Evolutionary conservation across 176 grass and related monocot genomes (phyloP).

Genomic region (Otatea glauca): DNA sequence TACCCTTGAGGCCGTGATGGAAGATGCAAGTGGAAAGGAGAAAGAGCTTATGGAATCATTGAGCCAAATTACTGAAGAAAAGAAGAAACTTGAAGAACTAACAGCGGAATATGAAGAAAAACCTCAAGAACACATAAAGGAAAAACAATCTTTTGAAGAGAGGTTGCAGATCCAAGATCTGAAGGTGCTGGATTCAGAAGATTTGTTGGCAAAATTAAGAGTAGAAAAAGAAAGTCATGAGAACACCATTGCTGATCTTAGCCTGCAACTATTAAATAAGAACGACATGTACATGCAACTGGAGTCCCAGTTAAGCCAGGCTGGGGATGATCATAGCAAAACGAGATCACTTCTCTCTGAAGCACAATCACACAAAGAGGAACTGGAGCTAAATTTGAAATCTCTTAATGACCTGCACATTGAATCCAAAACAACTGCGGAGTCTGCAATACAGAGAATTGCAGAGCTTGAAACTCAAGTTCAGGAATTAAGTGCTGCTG

Average conservation of each 20-base stretch:
- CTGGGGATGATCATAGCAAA: constrained; percentile 53
- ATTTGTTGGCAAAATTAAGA: constrained; percentile 55
- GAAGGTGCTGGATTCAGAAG: constrained; percentile 56
- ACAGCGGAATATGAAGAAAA: constrained; percentile 50
- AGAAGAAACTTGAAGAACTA: constrained; percentile 62
- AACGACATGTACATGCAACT: constrained; percentile 53
- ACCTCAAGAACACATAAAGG: constrained; percentile 55
- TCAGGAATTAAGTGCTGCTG: constrained; percentile 60
- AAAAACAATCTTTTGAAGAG: constrained; percentile 63
- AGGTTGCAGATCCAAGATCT: constrained; percentile 63
- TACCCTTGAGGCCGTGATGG: constrained; percentile 66
- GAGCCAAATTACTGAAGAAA: constrained; percentile 70
- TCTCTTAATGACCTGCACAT: constrained; percentile 62
- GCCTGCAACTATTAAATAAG: constrained; percentile 47
- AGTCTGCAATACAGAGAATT: constrained; percentile 49
- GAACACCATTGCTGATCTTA: constrained; percentile 59
- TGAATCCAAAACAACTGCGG: constrained; percentile 56
- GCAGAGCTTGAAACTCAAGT: constrained; percentile 66
- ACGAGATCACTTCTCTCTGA: constrained; percentile 66
- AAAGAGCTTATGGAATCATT: constrained; percentile 63
- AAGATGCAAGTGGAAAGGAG: constrained; percentile 64
- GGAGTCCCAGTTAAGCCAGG: constrained; percentile 62
- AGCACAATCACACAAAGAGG: constrained; percentile 69
- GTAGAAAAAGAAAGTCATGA: constrained; percentile 62
- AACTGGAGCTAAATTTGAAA: constrained; percentile 68